These are phyloP conservation scores for Fusarium brachygibbosum DNA, from an alignment of 2,329 filamentous ascomycete genomes.

Conservation along the genomic window DNA sequence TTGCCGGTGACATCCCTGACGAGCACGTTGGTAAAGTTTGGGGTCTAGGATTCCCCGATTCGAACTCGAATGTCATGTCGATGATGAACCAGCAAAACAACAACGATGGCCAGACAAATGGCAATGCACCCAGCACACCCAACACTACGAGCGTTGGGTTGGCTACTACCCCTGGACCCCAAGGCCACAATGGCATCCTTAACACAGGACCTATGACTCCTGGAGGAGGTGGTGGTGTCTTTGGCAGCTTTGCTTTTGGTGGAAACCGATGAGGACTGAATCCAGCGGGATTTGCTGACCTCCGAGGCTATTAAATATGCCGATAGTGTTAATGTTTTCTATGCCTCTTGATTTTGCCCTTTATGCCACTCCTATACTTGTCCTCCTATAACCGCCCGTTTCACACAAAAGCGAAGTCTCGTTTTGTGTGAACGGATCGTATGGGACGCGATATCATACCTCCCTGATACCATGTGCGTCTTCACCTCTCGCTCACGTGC, in stretches of 20 bases:
- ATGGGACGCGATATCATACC: conserved; percentile 2
- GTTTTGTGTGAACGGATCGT: background rate
- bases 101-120: conserved; percentile 52
- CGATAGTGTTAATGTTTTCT: conserved; percentile 31
- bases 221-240: conserved; percentile 79
- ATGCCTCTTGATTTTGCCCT: conserved; percentile 26
- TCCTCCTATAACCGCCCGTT: conserved; percentile 15
- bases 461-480: conserved; percentile 5
- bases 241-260: conserved; percentile 77
- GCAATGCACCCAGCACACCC: conserved; percentile 71
- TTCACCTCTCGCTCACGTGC: conserved; percentile 8
- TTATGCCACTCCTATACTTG: conserved; percentile 9
- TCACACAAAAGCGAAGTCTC: conserved; percentile 12
- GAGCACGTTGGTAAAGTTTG: conserved; percentile 93
- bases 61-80: conserved; percentile 63
- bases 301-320: conserved; percentile 24
- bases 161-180: conserved; percentile 63
- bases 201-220: conserved; percentile 82
- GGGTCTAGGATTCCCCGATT: conserved; percentile 84
- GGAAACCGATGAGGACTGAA: conserved; percentile 53
- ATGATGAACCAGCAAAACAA: conserved; percentile 54
- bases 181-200: conserved; percentile 65
- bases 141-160: conserved; percentile 72
- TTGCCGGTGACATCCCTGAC: conserved; percentile 82
- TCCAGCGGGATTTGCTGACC: background rate